Percentiles rank a stretch among this genome's conserved stretches.
phyloP scores from a whole-genome alignment of 768 basidiomycete genomes.

The Mycena filopes region DNA sequence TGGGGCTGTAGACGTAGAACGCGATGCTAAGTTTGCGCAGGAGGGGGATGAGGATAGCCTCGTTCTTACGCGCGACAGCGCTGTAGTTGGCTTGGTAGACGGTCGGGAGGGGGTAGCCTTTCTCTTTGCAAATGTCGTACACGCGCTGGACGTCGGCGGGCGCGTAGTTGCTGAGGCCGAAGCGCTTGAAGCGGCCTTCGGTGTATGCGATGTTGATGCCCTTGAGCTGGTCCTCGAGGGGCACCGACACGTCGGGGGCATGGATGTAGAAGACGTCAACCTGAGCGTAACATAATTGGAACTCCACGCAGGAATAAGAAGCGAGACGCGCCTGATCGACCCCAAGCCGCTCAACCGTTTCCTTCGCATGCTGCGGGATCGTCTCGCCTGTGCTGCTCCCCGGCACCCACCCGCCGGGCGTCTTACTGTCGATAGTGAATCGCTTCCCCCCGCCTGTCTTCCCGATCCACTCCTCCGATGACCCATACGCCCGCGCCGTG shows the following conservation, averaged over 20 bases:
- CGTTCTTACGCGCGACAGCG: too few relatives aligned
- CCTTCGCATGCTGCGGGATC: neutral
- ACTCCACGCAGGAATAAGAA: neutral
- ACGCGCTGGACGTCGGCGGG: neutral
- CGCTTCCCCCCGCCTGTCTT: too few relatives aligned
- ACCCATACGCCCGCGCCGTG: neutral
- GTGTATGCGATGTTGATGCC: neutral
- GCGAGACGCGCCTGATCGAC: neutral
- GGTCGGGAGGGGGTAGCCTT: conserved; percentile 2
- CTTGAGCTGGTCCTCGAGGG: conserved; percentile 10
- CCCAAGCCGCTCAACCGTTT: neutral
- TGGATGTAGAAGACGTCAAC: conserved; percentile 8
- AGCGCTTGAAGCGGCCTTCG: conserved; percentile 1
- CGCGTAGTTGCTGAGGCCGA: conserved; percentile 2
- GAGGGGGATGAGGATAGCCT: too few relatives aligned
- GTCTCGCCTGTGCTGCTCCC: neutral
- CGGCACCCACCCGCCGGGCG: neutral
- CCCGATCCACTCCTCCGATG: too few relatives aligned
- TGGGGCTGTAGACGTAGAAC: too few relatives aligned
- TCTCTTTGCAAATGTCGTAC: conserved; percentile 3
- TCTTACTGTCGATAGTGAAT: too few relatives aligned
- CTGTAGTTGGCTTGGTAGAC: conserved; percentile 8
- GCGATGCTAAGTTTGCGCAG: too few relatives aligned
- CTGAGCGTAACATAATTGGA: neutral
- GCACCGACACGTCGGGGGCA: neutral